phyloP scores from a whole-genome alignment of 176 grass and related monocot species.

The Tuctoria greenei region DNA sequence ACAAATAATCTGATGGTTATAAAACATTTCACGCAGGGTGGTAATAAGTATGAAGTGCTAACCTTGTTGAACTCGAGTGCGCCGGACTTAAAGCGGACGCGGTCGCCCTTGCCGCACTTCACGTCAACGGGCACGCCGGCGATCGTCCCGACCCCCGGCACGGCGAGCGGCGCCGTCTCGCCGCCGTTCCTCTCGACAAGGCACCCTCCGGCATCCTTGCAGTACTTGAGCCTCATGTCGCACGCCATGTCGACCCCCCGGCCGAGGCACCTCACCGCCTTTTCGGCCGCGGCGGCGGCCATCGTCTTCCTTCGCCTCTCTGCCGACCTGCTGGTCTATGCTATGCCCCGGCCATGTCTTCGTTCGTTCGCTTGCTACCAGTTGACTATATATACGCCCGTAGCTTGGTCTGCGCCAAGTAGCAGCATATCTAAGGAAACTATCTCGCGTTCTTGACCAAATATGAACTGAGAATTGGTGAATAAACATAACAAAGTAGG shows the following conservation, averaged over 20 bases:
- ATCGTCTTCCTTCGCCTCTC: background rate
- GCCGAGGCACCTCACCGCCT: slow-evolving; percentile 70
- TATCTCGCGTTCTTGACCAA: background rate
- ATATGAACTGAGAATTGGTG: background rate
- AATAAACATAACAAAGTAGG: background rate
- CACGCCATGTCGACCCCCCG: slow-evolving; percentile 75
- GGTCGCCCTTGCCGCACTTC: slow-evolving; percentile 90
- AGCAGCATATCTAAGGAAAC: background rate
- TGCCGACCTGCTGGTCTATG: background rate
- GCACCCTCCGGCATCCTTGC: slow-evolving; percentile 56
- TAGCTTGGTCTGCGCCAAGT: slow-evolving; percentile 28
- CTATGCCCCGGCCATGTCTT: slow-evolving; percentile 33
- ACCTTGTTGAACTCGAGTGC: slow-evolving; percentile 86
- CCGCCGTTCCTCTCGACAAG: slow-evolving; percentile 42
- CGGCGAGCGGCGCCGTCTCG: slow-evolving; percentile 52
- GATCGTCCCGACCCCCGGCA: slow-evolving; percentile 67
- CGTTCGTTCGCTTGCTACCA: background rate
- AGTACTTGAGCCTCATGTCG: slow-evolving; percentile 82
- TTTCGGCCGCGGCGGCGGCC: slow-evolving; percentile 54
- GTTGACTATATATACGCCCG: slow-evolving; percentile 32
- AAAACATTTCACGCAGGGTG: background rate
- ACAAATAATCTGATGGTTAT: background rate
- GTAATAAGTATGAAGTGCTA: background rate
- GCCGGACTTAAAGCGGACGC: slow-evolving; percentile 74
- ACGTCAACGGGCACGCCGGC: slow-evolving; percentile 60